These are phyloP conservation scores for Triglochin maritima DNA, from an alignment of 106 monocot species.

Conservation along the genomic window DNA sequence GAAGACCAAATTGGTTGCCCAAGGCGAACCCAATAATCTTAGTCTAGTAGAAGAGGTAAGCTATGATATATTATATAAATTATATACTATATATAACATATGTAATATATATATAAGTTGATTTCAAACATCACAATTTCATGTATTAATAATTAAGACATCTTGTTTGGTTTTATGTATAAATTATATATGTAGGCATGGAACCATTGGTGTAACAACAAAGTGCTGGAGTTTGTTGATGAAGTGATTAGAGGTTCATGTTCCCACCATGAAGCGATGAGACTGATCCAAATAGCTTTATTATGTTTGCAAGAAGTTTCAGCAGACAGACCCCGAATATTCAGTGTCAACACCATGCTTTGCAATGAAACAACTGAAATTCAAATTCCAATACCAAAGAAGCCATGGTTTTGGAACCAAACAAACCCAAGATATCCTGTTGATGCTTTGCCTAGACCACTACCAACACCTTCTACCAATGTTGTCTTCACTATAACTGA, in stretches of 20 bases:
- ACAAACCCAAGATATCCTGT: neutral
- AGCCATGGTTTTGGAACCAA: constrained; percentile 10
- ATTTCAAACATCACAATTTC: too few relatives aligned
- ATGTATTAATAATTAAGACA: too few relatives aligned
- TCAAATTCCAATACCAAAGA: constrained; percentile 16
- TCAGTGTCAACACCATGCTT: constrained; percentile 29
- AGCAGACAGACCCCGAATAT: constrained; percentile 34
- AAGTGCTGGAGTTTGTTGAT: constrained; percentile 15
- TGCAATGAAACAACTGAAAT: constrained; percentile 2
- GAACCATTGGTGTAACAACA: constrained; percentile 22
- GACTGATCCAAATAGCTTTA: constrained; percentile 31
- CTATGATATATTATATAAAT: too few relatives aligned
- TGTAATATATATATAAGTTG: too few relatives aligned
- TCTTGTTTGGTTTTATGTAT: neutral
- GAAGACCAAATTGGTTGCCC: neutral
- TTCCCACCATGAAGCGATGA: constrained; percentile 7
- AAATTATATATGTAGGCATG: too few relatives aligned
- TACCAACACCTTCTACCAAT: neutral
- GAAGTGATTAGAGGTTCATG: neutral
- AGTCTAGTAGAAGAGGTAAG: neutral
- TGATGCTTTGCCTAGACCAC: neutral
- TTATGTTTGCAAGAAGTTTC: constrained; percentile 27
- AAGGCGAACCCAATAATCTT: neutral
- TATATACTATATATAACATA: too few relatives aligned
- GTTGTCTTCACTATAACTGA: too few relatives aligned